phyloP scores from a whole-genome alignment of 257 asterid species.

The Gentiana straminea region DNA sequence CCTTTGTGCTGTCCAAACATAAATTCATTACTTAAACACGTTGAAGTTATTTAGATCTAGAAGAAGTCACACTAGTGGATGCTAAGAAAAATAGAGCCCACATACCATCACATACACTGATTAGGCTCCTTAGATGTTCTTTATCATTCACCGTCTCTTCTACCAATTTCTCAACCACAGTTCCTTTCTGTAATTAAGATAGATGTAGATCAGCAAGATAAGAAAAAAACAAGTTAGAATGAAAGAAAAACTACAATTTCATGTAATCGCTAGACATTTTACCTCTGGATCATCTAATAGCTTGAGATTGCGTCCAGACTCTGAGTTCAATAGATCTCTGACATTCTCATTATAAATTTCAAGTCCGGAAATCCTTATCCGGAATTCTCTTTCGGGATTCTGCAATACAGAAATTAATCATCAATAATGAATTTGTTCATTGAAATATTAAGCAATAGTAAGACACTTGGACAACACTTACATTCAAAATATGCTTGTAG shows the following conservation, averaged over 20 bases:
- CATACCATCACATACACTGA: conserved; percentile 75
- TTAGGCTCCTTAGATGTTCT: conserved; percentile 63
- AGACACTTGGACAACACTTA: conserved; percentile 24
- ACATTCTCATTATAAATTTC: conserved; percentile 93
- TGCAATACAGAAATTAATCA: conserved; percentile 17
- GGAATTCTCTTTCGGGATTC: conserved; percentile 91
- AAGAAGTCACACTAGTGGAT: background rate
- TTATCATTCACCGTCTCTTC: conserved; percentile 77
- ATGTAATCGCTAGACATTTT: conserved; percentile 9
- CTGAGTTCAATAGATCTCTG: conserved; percentile 75
- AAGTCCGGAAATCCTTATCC: conserved; percentile 74
- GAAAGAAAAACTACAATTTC: background rate
- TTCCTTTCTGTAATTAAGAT: conserved; percentile 64
- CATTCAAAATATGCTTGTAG: conserved; percentile 73
- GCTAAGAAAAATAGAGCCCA: conserved; percentile 4
- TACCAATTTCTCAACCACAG: conserved; percentile 77
- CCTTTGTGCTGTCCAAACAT: conserved; percentile 64
- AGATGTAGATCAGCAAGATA: conserved; percentile 3
- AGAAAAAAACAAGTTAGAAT: conserved; percentile 9
- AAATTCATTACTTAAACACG: conserved; percentile 1
- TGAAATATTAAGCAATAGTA: background rate
- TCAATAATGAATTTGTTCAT: background rate
- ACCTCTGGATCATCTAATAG: conserved; percentile 97
- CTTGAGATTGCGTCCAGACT: conserved; percentile 81
- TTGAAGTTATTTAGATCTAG: background rate